Evolutionary conservation across 1,139 yeast species (phyloP).

Genomic region (Chernovozyma sophiae-reginae): DNA sequence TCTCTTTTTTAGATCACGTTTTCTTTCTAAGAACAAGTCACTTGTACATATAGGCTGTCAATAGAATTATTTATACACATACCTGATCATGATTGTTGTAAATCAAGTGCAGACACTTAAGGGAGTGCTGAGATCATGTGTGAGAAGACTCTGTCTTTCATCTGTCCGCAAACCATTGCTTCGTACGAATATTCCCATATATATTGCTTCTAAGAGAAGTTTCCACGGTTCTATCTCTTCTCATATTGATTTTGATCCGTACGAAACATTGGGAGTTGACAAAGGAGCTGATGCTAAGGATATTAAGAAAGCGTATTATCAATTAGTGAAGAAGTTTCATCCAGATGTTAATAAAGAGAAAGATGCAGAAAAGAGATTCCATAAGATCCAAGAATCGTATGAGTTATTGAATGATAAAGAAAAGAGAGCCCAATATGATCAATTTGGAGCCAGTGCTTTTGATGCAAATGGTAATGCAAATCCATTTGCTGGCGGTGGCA

Average conservation of each 20-base stretch:
- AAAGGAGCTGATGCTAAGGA: slow-evolving; percentile 71
- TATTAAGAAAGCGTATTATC: slow-evolving; percentile 90
- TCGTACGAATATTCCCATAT: background rate
- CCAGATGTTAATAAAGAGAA: slow-evolving; percentile 95
- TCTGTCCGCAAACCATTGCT: background rate
- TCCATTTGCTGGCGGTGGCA: slow-evolving; percentile 46
- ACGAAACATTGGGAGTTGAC: slow-evolving; percentile 73
- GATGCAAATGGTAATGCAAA: slow-evolving; percentile 60
- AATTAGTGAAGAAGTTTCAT: slow-evolving; percentile 88
- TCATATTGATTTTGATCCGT: slow-evolving; percentile 63
- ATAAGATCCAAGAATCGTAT: slow-evolving; percentile 90
- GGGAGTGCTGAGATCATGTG: background rate
- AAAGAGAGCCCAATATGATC: slow-evolving; percentile 87
- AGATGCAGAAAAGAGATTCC: slow-evolving; percentile 84
- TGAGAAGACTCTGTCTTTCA: background rate
- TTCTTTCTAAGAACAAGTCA: too few species aligned
- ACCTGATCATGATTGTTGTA: background rate
- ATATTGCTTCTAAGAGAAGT: slow-evolving; percentile 9
- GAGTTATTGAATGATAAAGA: slow-evolving; percentile 85
- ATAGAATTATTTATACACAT: too few species aligned
- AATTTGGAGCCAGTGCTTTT: slow-evolving; percentile 85
- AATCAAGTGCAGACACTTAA: background rate
- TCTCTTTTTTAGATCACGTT: too few species aligned
- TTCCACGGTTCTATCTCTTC: slow-evolving; percentile 25
- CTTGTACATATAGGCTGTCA: too few species aligned